Evolutionary conservation across 2,329 filamentous ascomycete species (phyloP).

Genomic region (Paecilomyces sp.): DNA sequence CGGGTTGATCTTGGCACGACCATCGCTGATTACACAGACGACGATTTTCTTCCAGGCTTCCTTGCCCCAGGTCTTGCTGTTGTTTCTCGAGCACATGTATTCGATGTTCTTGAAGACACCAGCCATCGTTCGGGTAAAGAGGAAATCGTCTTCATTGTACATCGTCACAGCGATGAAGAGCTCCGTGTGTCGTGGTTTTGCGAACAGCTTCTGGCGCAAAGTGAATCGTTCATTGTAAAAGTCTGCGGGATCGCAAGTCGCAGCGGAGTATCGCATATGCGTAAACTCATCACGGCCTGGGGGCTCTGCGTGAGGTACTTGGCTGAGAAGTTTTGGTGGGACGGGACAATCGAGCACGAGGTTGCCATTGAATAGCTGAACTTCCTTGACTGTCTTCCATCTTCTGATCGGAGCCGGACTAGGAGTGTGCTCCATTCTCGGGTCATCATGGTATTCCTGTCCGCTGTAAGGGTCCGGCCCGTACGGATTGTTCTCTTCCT

Average conservation of each 20-base stretch:
- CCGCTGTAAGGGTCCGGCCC: constrained; percentile 48
- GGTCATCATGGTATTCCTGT: constrained; percentile 38
- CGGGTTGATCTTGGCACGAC: constrained; percentile 92
- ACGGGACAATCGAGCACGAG: constrained; percentile 95
- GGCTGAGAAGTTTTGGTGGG: constrained; percentile 76
- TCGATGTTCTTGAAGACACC: constrained; percentile 99
- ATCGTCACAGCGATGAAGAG: constrained; percentile 95
- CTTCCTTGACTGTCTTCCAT: constrained; percentile 98
- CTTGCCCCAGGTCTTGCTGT: constrained; percentile 96
- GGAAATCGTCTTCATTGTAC: constrained; percentile 98
- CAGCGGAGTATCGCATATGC: constrained; percentile 82
- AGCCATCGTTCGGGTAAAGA: constrained; percentile 91
- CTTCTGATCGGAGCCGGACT: constrained; percentile 63
- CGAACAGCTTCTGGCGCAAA: constrained; percentile 82
- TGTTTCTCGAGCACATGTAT: constrained; percentile 89
- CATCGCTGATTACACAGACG: constrained; percentile 93
- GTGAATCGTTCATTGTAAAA: constrained; percentile 90
- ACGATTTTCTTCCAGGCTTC: constrained; percentile 99
- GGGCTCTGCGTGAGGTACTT: constrained; percentile 72
- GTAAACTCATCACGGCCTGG: constrained; percentile 75
- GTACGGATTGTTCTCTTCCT: constrained; percentile 56
- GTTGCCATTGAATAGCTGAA: constrained; percentile 94
- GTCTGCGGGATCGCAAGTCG: constrained; percentile 83
- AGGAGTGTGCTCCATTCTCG: constrained; percentile 31
- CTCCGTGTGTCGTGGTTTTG: constrained; percentile 86